Conservation (phyloP, 805 yeast species). For the Candida fluviatilis region DNA sequence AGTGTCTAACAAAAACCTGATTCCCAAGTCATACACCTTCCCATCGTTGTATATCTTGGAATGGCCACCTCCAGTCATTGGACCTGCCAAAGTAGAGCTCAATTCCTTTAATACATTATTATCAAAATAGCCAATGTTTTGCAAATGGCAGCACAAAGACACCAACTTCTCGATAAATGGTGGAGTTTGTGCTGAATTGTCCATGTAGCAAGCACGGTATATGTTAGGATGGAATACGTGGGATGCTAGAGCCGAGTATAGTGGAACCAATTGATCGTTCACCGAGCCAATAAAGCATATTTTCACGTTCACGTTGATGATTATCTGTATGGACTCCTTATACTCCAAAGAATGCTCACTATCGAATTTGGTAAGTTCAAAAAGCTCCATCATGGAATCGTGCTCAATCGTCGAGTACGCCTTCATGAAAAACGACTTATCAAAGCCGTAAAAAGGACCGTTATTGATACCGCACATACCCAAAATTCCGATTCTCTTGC, state of each 20-base stretch:
- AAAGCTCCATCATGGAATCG: conserved; percentile 79
- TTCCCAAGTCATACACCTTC: conserved; percentile 76
- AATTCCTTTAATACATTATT: conserved; percentile 84
- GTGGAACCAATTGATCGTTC: conserved; percentile 91
- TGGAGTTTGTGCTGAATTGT: conserved; percentile 75
- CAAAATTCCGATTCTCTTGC: conserved; percentile 59
- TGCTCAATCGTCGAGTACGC: conserved; percentile 90
- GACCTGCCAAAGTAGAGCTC: conserved; percentile 72
- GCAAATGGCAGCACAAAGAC: conserved; percentile 65
- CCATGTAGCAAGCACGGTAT: conserved; percentile 84
- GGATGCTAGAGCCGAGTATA: conserved; percentile 80
- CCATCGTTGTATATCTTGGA: conserved; percentile 83
- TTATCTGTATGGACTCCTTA: conserved; percentile 58
- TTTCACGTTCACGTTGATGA: conserved; percentile 70
- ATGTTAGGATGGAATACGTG: conserved; percentile 88
- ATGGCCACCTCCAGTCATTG: conserved; percentile 94
- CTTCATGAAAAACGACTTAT: conserved; percentile 74
- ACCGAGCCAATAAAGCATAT: conserved; percentile 81
- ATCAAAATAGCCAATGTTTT: conserved; percentile 76
- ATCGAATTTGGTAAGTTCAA: conserved; percentile 78
- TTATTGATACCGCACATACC: conserved; percentile 96
- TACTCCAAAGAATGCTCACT: conserved; percentile 70
- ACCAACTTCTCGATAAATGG: conserved; percentile 72
- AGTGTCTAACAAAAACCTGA: conserved; percentile 73
- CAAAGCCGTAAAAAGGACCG: conserved; percentile 92